Evolutionary conservation across 2,329 filamentous ascomycete species (phyloP).

Genomic region (Aspergillus niger): DNA sequence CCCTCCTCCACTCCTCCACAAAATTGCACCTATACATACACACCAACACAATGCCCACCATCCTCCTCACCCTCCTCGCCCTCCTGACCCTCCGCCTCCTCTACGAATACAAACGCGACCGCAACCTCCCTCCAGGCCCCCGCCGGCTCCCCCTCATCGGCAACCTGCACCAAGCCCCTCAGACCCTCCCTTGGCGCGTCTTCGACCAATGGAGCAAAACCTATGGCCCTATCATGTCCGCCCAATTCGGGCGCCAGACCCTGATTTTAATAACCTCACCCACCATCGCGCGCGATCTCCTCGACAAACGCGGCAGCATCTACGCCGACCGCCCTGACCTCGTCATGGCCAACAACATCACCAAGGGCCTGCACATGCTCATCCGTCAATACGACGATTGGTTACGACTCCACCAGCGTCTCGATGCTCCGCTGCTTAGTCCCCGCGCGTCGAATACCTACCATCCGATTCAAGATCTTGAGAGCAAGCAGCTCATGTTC

Average conservation of each 20-base stretch:
- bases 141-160: conserved; percentile 34
- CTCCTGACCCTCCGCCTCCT: conserved; percentile 13
- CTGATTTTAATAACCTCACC: conserved; percentile 51
- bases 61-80: background rate
- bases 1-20: background rate
- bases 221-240: conserved; percentile 39
- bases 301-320: conserved; percentile 56
- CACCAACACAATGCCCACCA: background rate
- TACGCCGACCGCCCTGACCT: conserved; percentile 56
- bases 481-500: conserved; percentile 48
- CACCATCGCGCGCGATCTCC: conserved; percentile 55
- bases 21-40: background rate
- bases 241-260: conserved; percentile 33
- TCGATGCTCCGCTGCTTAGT: conserved; percentile 41
- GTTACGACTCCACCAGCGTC: conserved; percentile 43
- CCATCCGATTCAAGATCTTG: conserved; percentile 48
- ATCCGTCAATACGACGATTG: conserved; percentile 46
- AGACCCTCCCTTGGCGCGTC: conserved; percentile 25
- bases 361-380: conserved; percentile 43
- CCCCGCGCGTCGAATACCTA: conserved; percentile 38
- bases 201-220: conserved; percentile 36
- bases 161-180: conserved; percentile 35
- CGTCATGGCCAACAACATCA: conserved; percentile 52
- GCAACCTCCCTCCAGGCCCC: conserved; percentile 31
- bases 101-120: conserved; percentile 17